These are phyloP conservation scores for Paraconiothyrium brasiliense DNA, from an alignment of 2,329 filamentous ascomycete genomes.

Conservation along the genomic window DNA sequence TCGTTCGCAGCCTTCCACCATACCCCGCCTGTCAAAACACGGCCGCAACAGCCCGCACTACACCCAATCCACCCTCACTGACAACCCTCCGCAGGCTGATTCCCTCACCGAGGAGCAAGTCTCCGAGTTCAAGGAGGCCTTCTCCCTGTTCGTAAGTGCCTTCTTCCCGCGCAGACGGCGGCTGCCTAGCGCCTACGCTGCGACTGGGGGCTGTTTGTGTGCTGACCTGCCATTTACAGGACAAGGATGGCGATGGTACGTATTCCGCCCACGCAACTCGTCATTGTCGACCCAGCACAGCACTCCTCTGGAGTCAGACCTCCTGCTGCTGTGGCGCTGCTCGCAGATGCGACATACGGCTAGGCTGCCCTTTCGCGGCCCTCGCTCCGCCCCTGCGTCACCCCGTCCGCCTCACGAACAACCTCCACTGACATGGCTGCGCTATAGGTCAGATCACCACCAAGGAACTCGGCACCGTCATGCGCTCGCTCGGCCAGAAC, in stretches of 20 bases:
- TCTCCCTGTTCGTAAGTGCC: slow-evolving; percentile 96
- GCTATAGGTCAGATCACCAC: slow-evolving; percentile 69
- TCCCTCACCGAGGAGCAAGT: slow-evolving; percentile 99
- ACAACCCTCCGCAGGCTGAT: slow-evolving; percentile 74
- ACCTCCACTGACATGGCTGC: slow-evolving; percentile 34
- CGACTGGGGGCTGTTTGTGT: slow-evolving; percentile 21
- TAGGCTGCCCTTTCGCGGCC: slow-evolving; percentile 12
- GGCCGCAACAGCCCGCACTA: slow-evolving; percentile 30
- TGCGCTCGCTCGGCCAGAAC: slow-evolving; percentile 71
- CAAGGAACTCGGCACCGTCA: slow-evolving; percentile 70
- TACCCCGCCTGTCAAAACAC: slow-evolving; percentile 51
- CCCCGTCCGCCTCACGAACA: slow-evolving; percentile 19
- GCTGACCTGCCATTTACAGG: slow-evolving; percentile 52
- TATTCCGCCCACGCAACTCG: slow-evolving; percentile 17
- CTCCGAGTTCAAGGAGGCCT: slow-evolving; percentile 99
- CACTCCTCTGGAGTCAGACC: neutral
- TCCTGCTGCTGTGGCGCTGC: neutral
- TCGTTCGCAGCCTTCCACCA: slow-evolving; percentile 35
- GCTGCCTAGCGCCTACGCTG: slow-evolving; percentile 36
- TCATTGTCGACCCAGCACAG: neutral
- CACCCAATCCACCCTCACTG: slow-evolving; percentile 28
- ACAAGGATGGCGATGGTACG: slow-evolving; percentile 68
- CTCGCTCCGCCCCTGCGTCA: slow-evolving; percentile 21
- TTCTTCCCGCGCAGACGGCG: slow-evolving; percentile 17
- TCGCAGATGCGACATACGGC: slow-evolving; percentile 4